Evolutionary conservation across 1,139 yeast genomes (phyloP), one percentile per base, ranked within the genome.

Genomic region (Protomyces arabidopsidicola): DNA sequence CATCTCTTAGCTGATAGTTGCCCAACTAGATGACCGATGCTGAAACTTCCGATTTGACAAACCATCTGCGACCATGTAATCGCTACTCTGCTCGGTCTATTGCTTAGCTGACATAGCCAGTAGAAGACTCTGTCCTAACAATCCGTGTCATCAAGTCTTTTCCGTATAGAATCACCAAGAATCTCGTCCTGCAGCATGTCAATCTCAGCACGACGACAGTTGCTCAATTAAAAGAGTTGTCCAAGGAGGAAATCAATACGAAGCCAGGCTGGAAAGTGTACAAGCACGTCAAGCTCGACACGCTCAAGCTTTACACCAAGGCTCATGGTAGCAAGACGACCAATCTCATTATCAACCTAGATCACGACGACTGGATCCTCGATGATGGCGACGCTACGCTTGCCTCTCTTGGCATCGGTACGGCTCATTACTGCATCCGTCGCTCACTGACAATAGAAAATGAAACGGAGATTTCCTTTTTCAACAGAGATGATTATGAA

Each of bases 331-430:
- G 53, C 20, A 54, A 68, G 76, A 89, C 97, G 1, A 88, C 90
- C 85, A 90, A 93, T 72, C 79, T 93, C 69, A 95, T 90, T 58
- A 88, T 95, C 67, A 93, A 93, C 74, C 83, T 93, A 74, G 97
- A 90, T 38, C 84, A 87, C 71, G 84, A 82, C 3, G 85, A 82
- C 65, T 87, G 95, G 91, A 78, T 88, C 2, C 75, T 93, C 67
- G 69, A 71, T 1, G 79, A 79, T 42, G 74, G 74, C 2, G 75
- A 75, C 14, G 80, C 78, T 70, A 75, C 79, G 3, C 79, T 90
- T 62, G 77, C 77, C 71, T 85, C 85, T n/a, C 84, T 84, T 70
- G 96, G 89, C 2, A 78, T 89, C 66, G 86, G 71, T 59, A 64
- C 42, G 67, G 68, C 10, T 3, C 20, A 10, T 5, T n/a, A 16